These are phyloP conservation scores for Raphidocelis subcapitata DNA, from an alignment of 139 green algal genomes.

Conservation along the genomic window DNA sequence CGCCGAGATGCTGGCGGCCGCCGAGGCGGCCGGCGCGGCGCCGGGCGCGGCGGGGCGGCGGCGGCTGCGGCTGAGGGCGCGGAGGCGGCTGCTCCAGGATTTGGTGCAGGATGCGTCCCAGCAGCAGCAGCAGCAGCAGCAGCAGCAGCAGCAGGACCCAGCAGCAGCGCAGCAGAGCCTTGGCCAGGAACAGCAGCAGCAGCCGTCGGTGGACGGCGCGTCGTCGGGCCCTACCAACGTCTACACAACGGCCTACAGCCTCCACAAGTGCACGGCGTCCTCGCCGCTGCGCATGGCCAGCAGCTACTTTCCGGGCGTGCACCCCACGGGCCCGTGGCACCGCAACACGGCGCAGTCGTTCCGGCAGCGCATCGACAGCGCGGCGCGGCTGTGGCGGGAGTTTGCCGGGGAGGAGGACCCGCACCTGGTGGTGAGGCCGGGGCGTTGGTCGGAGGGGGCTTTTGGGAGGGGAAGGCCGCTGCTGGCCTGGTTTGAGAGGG, in stretches of 20 bases:
- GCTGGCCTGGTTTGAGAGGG: background rate
- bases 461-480: too few relatives aligned
- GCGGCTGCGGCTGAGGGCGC: background rate
- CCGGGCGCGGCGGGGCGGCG: background rate
- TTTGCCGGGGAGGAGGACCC: background rate
- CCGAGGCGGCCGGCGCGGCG: background rate
- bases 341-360: conserved; percentile 11
- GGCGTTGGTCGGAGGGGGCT: too few relatives aligned
- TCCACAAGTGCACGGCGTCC: background rate
- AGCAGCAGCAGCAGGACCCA: background rate
- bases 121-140: background rate
- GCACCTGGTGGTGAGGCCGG: too few relatives aligned
- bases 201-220: background rate
- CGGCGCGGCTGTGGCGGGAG: conserved; percentile 7
- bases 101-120: background rate
- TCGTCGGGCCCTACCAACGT: background rate
- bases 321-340: conserved; percentile 30
- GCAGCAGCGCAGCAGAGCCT: background rate
- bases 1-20: background rate
- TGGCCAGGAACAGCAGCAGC: background rate
- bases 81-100: background rate
- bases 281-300: conserved; percentile 13
- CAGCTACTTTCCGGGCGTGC: conserved; percentile 35
- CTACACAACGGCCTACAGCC: conserved; percentile 14
- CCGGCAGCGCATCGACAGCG: conserved; percentile 8